These are phyloP conservation scores for Wickerhamiella occidentalis DNA, from an alignment of 805 yeast species.

Conservation along the genomic window DNA sequence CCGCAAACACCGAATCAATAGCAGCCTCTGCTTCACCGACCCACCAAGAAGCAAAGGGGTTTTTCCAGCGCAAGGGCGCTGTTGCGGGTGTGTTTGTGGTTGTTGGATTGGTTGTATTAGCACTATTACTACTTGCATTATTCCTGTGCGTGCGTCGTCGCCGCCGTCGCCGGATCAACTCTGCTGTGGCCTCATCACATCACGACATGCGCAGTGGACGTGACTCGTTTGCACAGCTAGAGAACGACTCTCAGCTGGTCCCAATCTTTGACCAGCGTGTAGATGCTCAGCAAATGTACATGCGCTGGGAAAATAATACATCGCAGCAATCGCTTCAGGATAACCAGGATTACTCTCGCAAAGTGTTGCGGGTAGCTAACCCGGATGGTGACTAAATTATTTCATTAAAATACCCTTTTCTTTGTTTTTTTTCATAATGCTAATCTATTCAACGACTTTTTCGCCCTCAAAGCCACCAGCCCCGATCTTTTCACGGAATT, in stretches of 20 bases:
- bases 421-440: not conserved
- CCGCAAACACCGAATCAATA: constrained; percentile 12
- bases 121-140: constrained; percentile 34
- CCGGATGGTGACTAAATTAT: constrained; percentile 24
- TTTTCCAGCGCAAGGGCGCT: constrained; percentile 58
- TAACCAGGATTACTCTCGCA: constrained; percentile 45
- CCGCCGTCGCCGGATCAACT: not conserved
- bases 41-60: constrained; percentile 23
- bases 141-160: constrained; percentile 33
- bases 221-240: constrained; percentile 18
- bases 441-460: not conserved
- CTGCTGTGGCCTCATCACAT: constrained; percentile 14
- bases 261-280: constrained; percentile 46
- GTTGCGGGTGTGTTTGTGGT: constrained; percentile 79
- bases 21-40: not conserved
- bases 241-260: constrained; percentile 24
- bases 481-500: constrained; percentile 56
- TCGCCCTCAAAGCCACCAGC: constrained; percentile 29
- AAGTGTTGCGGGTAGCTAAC: constrained; percentile 45
- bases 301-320: constrained; percentile 36
- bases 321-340: constrained; percentile 41
- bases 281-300: constrained; percentile 44
- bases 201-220: constrained; percentile 15
- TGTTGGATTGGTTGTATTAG: constrained; percentile 52
- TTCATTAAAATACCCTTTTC: not conserved